Evolutionary conservation across 116 monocot genomes (phyloP), one percentile per base, ranked within the genome.

Genomic region (Papilionanthe hybrid): DNA sequence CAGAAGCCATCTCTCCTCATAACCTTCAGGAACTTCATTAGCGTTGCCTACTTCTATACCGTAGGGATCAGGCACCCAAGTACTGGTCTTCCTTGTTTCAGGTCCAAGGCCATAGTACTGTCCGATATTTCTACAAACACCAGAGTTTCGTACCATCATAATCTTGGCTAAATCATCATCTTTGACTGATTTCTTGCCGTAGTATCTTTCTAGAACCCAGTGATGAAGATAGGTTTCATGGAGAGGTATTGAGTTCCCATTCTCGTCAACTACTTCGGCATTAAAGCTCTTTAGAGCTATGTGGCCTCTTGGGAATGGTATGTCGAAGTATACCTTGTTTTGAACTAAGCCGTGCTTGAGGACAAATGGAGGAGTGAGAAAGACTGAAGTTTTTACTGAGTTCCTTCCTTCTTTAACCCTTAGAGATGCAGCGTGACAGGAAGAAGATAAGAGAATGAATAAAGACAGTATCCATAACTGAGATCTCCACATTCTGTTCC

Each of bases 221-320:
- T 96, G 96, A 80, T 96, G 96, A 55, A 96, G 87, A 72, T 96
- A 96, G 5, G 96, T 90, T 68, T 96, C 91, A 50, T 90, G 88
- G 42, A 96, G 91, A 8, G 96, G 93, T 7, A 93, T 79, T 2
- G 93, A 72, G 23, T 77, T 81, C 1, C 88, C 91, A 4, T 65
- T 77, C 75, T 87, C 89, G 30, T 92, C 93, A 11, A 93, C 84
- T 3, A 90, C 89, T 79, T 96, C 96, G 4, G 81, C 93, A 15
- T 87, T 20, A 12, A 96, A 93, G 55, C 90, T 90, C 83, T 92
- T 96, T 66, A 96, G 42, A 78, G 84, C 90, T 37, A 93, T 86
- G 83, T 93, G 96, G 25, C 96, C 92, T 79, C 80, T 86, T 7
- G 96, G 96, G 56, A 96, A 93, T 15, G 88, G 87, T 53, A 96